Conservation (phyloP, 1,139 yeast genomes). For the Debaryomyces subglobosus region DNA sequence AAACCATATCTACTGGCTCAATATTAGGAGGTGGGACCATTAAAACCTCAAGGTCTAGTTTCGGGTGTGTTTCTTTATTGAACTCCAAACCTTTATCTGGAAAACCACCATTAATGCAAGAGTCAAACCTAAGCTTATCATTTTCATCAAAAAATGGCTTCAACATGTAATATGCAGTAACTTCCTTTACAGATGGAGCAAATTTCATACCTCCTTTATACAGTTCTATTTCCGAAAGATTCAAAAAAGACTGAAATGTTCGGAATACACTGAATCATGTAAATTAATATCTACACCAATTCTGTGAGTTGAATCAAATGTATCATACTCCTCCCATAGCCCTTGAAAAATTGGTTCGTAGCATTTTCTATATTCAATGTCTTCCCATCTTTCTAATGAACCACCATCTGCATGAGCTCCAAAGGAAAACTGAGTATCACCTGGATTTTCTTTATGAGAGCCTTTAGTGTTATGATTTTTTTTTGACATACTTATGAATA, state of each 20-base stretch:
- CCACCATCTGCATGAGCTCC: slow-evolving; percentile 48
- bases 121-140: slow-evolving; percentile 19
- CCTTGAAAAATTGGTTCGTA: slow-evolving; percentile 47
- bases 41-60: slow-evolving; percentile 26
- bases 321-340: slow-evolving; percentile 50
- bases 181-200: no score
- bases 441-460: slow-evolving; percentile 41
- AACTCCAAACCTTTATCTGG: slow-evolving; percentile 26
- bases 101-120: slow-evolving; percentile 29
- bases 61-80: slow-evolving; percentile 26
- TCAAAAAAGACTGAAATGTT: no score
- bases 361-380: slow-evolving; percentile 37
- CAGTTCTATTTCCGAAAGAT: no score
- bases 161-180: no score
- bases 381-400: slow-evolving; percentile 52
- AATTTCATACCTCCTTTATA: no score
- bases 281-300: slow-evolving; percentile 35
- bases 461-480: slow-evolving; percentile 20
- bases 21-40: slow-evolving; percentile 38
- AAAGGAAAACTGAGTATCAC: slow-evolving; percentile 29
- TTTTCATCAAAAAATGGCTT: no score
- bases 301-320: slow-evolving; percentile 42
- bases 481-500: slow-evolving; percentile 20
- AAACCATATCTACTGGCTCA: slow-evolving; percentile 45
- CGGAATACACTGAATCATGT: no score